Conservation (phyloP, 1,284 basidiomycete species). For the Ceratobasidium sp. region DNA sequence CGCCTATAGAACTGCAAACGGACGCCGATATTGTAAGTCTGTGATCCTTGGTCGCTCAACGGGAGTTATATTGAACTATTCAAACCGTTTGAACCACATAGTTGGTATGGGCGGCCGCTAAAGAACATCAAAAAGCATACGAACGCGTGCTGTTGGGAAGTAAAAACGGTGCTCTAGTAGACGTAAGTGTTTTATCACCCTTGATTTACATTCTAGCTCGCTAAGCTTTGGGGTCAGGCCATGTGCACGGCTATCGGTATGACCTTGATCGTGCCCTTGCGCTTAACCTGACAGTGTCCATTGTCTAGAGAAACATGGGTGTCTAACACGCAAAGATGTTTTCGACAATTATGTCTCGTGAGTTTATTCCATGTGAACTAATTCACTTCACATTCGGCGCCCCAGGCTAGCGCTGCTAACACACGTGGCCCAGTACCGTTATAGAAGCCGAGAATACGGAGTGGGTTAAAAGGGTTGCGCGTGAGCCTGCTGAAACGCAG, state of each 20-base stretch:
- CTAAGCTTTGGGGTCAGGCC: neutral
- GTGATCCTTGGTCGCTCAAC: no score
- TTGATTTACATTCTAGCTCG: neutral
- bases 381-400: neutral
- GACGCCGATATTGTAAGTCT: neutral
- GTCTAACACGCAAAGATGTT: neutral
- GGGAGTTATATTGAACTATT: no score
- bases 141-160: neutral
- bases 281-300: neutral
- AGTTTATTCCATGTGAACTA: neutral
- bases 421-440: neutral
- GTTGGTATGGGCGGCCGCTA: slow-evolving; percentile 8
- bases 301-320: neutral
- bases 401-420: neutral
- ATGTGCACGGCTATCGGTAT: neutral
- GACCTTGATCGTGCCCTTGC: no score
- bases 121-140: neutral
- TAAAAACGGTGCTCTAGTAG: neutral
- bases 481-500: neutral
- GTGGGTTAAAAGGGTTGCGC: neutral
- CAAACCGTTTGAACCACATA: neutral
- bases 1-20: neutral
- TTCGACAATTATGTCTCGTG: neutral
- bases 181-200: neutral
- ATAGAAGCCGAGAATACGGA: neutral